Percentiles rank a stretch among this genome's conserved stretches.
phyloP scores from a whole-genome alignment of 148 eudicot genomes.

The Rhododendron mucronatum region DNA sequence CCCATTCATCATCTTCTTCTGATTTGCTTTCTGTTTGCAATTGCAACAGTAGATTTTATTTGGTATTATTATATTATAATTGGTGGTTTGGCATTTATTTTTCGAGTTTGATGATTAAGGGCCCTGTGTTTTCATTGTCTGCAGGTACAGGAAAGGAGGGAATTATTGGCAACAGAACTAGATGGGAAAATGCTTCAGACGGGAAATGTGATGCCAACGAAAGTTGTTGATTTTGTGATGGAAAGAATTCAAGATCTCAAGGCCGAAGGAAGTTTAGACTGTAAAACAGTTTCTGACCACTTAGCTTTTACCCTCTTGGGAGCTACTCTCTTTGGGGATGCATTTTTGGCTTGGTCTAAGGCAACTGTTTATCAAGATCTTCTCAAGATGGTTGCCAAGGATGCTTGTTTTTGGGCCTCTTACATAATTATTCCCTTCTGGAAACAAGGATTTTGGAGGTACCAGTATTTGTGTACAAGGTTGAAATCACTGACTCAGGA shows the following conservation, averaged over 20 bases:
- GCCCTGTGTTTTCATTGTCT: not conserved
- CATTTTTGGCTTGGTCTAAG: constrained; percentile 49
- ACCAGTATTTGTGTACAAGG: constrained; percentile 33
- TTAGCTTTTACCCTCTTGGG: constrained; percentile 48
- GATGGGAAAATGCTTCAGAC: constrained; percentile 34
- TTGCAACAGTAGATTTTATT: not conserved
- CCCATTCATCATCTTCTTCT: not conserved
- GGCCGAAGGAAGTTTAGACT: constrained; percentile 38
- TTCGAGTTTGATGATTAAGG: not conserved
- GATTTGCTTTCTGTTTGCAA: not conserved
- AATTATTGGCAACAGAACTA: constrained; percentile 32
- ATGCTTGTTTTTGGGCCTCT: constrained; percentile 59
- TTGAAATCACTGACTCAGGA: constrained; percentile 45
- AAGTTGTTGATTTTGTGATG: constrained; percentile 35
- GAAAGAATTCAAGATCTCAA: constrained; percentile 26
- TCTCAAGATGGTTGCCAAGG: constrained; percentile 44
- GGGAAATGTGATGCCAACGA: constrained; percentile 29
- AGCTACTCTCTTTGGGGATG: constrained; percentile 52
- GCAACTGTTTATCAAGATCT: constrained; percentile 48
- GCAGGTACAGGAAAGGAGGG: constrained; percentile 43
- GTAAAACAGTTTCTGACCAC: constrained; percentile 39
- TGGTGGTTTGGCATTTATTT: not conserved
- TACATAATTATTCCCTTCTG: constrained; percentile 46
- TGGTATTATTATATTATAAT: not conserved
- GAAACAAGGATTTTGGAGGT: constrained; percentile 49